Evolutionary conservation across 345 rosid genomes (phyloP), one percentile per base, ranked within the genome.

Genomic region (Gossypium rotundifolium): DNA sequence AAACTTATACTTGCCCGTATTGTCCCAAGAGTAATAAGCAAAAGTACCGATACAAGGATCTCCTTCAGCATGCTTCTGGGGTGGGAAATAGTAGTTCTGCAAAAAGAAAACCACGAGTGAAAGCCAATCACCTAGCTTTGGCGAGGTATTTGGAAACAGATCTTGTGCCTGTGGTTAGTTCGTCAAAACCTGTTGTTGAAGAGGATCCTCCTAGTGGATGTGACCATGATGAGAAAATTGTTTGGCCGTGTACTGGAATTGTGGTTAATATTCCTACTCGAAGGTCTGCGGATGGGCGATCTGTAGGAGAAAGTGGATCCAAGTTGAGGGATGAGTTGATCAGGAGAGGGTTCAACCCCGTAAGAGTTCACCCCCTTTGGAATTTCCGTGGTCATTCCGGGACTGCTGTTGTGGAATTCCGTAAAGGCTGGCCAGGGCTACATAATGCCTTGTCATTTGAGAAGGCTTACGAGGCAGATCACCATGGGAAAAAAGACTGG

Each of bases 1-100:
- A 83, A 48, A 80, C 83, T 69, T 93, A 84, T 80, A 75, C 83
- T 46, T 95, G 99, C 63, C 99, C 99, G 2, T 95, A 79, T 75
- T 95, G 97, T 76, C 89, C 92, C 5, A 87, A 84, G 66, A 92
- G 85, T 88, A 82, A 77, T 81, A 90, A 88, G 84, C 80, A 70
- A 55, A 87, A 83, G 74, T 94, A 87, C 78, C 81, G 77, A 18
- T 90, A 88, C 72, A 77, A 71, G 45, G 97, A 95, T 68, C 88
- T 95, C 76, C 93, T 93, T 71, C 98, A 95, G 71, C 99, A 95
- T 86, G 99, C 98, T 76, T 88, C 94, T 64, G 99, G 97, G 49
- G 99, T 94, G 72, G 97, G 97, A 65, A 84, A 83, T 64, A 92
- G 98, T 76, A 45, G 65, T 13, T 94, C 97, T 3, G 81, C 79